A percentile compares a stretch with the other conserved stretches of the same genome.
Conservation (phyloP, 192 early-diverging fungal genomes). For the Piromyces finnis region DNA sequence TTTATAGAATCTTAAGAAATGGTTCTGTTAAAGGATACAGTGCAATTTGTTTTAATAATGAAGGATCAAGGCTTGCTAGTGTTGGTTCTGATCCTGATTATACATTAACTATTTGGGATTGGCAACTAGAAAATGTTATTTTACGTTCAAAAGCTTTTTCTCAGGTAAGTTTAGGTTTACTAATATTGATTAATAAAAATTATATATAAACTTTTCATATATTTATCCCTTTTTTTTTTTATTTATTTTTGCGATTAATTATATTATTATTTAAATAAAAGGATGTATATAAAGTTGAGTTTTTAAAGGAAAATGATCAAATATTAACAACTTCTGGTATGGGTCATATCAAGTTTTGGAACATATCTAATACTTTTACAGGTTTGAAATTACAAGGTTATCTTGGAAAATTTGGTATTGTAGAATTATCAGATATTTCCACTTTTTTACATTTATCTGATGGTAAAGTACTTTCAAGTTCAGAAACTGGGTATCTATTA, state of each 20-base stretch:
- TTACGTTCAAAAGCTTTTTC: slow-evolving; percentile 42
- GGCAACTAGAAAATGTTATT: slow-evolving; percentile 25
- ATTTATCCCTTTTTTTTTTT: too few species aligned
- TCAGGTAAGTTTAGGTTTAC: slow-evolving; percentile 10
- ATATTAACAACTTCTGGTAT: slow-evolving; percentile 37
- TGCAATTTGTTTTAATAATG: slow-evolving; percentile 26
- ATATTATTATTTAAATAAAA: too few species aligned
- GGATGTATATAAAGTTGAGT: slow-evolving; percentile 33
- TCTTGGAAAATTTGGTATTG: slow-evolving; percentile 39
- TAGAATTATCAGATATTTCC: slow-evolving; percentile 34
- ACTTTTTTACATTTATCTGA: slow-evolving; percentile 36
- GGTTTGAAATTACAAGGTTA: slow-evolving; percentile 39
- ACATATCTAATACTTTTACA: slow-evolving; percentile 37
- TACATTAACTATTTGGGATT: slow-evolving; percentile 45
- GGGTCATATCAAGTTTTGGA: slow-evolving; percentile 52
- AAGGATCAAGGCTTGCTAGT: slow-evolving; percentile 30
- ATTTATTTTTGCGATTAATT: too few species aligned
- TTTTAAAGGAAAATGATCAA: slow-evolving; percentile 30
- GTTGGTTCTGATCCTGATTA: slow-evolving; percentile 40
- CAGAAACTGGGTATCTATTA: slow-evolving; percentile 41
- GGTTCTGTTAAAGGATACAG: slow-evolving; percentile 23
- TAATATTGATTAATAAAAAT: neutral
- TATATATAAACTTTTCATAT: too few species aligned
- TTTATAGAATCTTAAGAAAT: slow-evolving; percentile 20
- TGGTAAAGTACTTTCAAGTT: slow-evolving; percentile 36